Evolutionary conservation across 352 stramenopile genomes (phyloP), one percentile per base, ranked within the genome.

Genomic region (Hyaloperonospora brassicae): DNA sequence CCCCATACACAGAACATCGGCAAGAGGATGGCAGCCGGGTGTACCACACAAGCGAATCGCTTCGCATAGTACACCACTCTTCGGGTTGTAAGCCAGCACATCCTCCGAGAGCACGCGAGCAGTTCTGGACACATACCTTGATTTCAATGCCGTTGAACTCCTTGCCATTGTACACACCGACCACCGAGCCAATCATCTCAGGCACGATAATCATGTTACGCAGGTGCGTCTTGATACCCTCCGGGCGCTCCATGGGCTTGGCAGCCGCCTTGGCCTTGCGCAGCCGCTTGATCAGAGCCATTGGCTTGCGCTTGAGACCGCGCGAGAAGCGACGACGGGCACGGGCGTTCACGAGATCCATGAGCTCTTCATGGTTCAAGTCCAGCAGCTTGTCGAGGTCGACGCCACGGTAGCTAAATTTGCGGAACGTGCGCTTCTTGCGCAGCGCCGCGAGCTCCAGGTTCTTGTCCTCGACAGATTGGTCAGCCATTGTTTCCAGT

Each of bases 121-220:
- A 61, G 72, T 89, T 88, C 81, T 82, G 81, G 81, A 89, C 13
- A 88, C 82, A 87, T 77, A 93, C 82, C 82, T 99, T 99, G 77
- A 99, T 99, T 83, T 99, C 97, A 75, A 99, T 97, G 80, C 92
- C 91, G 82, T 97, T 98, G 78, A 98, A 98, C 74, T 96, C 95
- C 79, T 98, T 98, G 87, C 97, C 97, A 80, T 99, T 99, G 95
- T 99, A 99, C 55, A 99, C 97, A 73, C 95, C 96, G 66, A 99
- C 91, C 62, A 98, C 96, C 66, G 90, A 98, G 72, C 97, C 97
- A 76, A 99, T 98, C 97, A 99, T 99, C 84, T 99, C 97, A 50
- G 97, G 97, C 53, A 99, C 93, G 71, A 99, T 98, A 73, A 99
- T 98, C 97, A 99, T 99, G 86, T 99, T 98, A 80, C 97, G 90